Conservation (phyloP, 306 rosid genomes). For the Betula pendula region DNA sequence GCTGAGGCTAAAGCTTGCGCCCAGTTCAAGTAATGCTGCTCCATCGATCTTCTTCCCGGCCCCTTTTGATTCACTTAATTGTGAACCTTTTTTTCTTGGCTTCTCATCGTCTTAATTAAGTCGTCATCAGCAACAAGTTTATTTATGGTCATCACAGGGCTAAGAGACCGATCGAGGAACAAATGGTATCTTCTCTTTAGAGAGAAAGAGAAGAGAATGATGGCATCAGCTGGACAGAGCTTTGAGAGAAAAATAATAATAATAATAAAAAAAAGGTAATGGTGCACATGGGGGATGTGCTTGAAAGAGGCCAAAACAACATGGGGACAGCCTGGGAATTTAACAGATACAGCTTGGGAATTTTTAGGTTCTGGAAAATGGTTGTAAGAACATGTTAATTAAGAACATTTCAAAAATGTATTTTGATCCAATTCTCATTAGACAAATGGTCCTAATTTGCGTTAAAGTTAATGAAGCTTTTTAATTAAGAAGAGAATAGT, state of each 20-base stretch:
- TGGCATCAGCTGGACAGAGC: conserved; percentile 21
- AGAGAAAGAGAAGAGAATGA: conserved; percentile 16
- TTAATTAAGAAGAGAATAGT: no score
- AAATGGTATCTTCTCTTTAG: conserved; percentile 14
- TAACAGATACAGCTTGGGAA: not conserved
- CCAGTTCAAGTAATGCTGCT: conserved; percentile 48
- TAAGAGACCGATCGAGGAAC: not conserved
- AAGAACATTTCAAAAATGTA: no score
- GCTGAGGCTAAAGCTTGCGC: conserved; percentile 61
- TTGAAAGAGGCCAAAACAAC: conserved; percentile 35
- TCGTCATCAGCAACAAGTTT: conserved; percentile 2
- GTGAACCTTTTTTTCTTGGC: not conserved
- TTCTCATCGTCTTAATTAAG: conserved; percentile 11
- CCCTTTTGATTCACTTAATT: no score
- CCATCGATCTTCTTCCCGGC: conserved; percentile 32
- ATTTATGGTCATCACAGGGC: not conserved
- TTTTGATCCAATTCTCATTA: no score
- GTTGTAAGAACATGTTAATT: no score
- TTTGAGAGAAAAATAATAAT: conserved; percentile 19
- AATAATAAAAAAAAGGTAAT: no score
- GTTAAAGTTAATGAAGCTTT: no score
- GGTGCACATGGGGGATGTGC: conserved; percentile 42
- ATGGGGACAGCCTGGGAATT: conserved; percentile 48
- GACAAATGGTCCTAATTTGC: no score
- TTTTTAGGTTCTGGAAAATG: no score